phyloP scores from a whole-genome alignment of 2,329 filamentous ascomycete species.

The Incumbomyces delicatus region DNA sequence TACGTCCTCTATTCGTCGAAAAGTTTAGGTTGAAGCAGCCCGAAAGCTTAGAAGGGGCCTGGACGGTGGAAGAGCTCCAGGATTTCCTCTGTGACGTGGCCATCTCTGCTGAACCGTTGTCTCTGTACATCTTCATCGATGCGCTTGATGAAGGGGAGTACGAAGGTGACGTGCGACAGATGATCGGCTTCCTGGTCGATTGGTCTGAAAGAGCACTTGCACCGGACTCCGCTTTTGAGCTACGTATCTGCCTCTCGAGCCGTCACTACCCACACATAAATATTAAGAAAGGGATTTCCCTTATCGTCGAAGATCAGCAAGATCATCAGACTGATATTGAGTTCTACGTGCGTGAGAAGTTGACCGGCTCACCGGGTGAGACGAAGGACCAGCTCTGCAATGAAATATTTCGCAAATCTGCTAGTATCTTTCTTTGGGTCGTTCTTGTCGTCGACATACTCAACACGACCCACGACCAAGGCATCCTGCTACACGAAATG shows the following conservation, averaged over 20 bases:
- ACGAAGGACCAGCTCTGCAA: constrained; percentile 15
- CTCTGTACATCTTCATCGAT: constrained; percentile 28
- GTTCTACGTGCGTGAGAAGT: not conserved
- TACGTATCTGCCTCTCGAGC: constrained; percentile 33
- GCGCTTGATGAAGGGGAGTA: constrained; percentile 38
- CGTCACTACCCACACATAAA: constrained; percentile 36
- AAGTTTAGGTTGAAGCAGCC: constrained; percentile 9
- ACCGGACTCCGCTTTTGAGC: constrained; percentile 1
- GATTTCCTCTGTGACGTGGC: constrained; percentile 25
- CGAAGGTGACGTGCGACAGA: constrained; percentile 28
- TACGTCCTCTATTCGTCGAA: not conserved
- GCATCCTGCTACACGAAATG: constrained; percentile 29
- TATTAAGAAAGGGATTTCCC: constrained; percentile 22
- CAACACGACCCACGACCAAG: constrained; percentile 27
- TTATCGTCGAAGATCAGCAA: constrained; percentile 27
- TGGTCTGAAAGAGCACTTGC: constrained; percentile 12
- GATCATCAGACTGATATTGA: constrained; percentile 17
- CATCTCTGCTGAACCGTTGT: not conserved
- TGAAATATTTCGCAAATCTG: constrained; percentile 5
- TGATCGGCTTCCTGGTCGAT: constrained; percentile 31
- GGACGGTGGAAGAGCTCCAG: constrained; percentile 18
- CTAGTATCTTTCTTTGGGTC: constrained; percentile 11
- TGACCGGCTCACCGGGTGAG: no score
- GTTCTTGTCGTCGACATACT: constrained; percentile 34
- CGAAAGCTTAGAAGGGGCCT: not conserved